Conservation (phyloP, 179 eudicot species). For the Camellia oleifera region DNA sequence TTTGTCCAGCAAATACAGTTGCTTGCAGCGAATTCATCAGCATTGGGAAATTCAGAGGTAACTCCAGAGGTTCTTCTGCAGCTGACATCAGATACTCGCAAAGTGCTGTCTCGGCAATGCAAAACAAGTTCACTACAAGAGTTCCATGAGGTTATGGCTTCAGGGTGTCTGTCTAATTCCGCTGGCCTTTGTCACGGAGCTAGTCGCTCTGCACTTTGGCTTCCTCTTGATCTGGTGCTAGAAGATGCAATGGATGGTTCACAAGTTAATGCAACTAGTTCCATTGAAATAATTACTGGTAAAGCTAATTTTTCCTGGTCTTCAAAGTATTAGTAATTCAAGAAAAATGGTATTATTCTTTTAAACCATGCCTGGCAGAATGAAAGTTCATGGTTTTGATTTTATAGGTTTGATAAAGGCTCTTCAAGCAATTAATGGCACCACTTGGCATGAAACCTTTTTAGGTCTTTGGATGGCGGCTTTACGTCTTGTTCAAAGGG, state of each 20-base stretch:
- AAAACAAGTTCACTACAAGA: constrained; percentile 41
- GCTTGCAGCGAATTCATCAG: constrained; percentile 59
- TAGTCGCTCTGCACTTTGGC: constrained; percentile 75
- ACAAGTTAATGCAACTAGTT: constrained; percentile 77
- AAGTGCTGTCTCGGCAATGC: constrained; percentile 30
- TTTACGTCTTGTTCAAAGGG: constrained; percentile 94
- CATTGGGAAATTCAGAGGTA: constrained; percentile 50
- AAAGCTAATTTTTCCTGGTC: constrained; percentile 13
- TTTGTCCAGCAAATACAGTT: constrained; percentile 64
- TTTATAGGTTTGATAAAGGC: constrained; percentile 65
- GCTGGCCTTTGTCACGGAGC: constrained; percentile 57
- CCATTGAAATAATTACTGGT: constrained; percentile 85
- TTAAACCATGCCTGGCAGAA: not conserved
- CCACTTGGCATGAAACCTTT: constrained; percentile 84
- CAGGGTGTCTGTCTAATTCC: constrained; percentile 48
- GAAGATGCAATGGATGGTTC: constrained; percentile 91
- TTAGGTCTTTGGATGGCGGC: constrained; percentile 95
- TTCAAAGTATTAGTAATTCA: too few species aligned
- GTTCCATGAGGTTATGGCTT: constrained; percentile 32
- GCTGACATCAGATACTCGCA: constrained; percentile 44
- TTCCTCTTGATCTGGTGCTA: constrained; percentile 83
- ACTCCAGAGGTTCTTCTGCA: constrained; percentile 47
- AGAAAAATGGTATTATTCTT: not conserved
- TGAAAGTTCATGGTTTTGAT: constrained; percentile 10
- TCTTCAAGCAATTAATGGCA: constrained; percentile 74